phyloP scores from a whole-genome alignment of 768 basidiomycete species.

The Suillus lakei region DNA sequence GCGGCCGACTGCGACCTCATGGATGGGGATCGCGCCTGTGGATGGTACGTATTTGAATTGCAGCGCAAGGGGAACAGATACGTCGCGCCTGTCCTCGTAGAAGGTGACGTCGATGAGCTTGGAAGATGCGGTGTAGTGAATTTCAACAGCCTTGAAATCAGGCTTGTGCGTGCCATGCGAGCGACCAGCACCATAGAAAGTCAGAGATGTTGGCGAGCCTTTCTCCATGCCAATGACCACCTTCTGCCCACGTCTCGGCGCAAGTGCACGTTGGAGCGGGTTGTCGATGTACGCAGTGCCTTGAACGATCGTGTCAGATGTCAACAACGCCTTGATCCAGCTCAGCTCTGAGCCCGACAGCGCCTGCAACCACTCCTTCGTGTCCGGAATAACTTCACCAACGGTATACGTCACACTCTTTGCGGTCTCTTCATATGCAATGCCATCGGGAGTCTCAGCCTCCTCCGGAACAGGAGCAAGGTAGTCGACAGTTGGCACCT shows the following conservation, averaged over 20 bases:
- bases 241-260: constrained; percentile 80
- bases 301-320: constrained; percentile 84
- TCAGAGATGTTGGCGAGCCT: constrained; percentile 59
- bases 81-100: constrained; percentile 80
- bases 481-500: constrained; percentile 85
- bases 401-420: constrained; percentile 55
- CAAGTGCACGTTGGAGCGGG: constrained; percentile 84
- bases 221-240: constrained; percentile 61
- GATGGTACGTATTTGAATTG: constrained; percentile 88
- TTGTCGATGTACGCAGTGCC: constrained; percentile 87
- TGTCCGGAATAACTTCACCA: constrained; percentile 58
- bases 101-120: constrained; percentile 72
- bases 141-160: constrained; percentile 83
- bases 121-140: constrained; percentile 58
- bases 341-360: constrained; percentile 81
- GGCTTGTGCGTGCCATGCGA: constrained; percentile 75
- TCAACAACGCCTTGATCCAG: constrained; percentile 88
- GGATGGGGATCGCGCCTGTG: constrained; percentile 90
- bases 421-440: constrained; percentile 47
- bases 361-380: constrained; percentile 78
- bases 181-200: constrained; percentile 78
- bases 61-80: constrained; percentile 79
- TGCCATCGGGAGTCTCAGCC: constrained; percentile 42
- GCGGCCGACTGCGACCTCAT: constrained; percentile 82
- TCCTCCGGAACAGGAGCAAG: constrained; percentile 60